Evolutionary conservation across 352 stramenopile species (phyloP).

Genomic region (Achlya hypogyna): DNA sequence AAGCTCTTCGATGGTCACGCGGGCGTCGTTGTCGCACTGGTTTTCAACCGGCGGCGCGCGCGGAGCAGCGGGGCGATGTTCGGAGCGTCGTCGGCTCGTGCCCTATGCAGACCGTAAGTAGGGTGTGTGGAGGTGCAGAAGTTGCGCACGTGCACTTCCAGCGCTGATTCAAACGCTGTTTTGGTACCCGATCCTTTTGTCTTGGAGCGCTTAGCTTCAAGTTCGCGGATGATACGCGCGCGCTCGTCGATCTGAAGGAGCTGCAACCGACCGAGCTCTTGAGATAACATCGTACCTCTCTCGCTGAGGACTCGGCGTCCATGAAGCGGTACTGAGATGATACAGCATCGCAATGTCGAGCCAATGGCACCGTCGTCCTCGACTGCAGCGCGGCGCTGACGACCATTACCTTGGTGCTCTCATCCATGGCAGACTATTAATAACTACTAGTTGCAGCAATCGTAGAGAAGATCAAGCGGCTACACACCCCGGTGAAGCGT

Average conservation of each 20-base stretch:
- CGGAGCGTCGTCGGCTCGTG: background rate
- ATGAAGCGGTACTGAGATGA: background rate
- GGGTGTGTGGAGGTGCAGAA: background rate
- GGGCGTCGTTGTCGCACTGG: no score
- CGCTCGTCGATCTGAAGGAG: background rate
- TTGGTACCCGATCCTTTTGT: background rate
- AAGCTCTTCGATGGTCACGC: no score
- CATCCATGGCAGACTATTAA: no score
- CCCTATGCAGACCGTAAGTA: background rate
- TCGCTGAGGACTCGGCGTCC: background rate
- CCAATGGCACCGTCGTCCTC: constrained; percentile 2
- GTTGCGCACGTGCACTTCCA: background rate
- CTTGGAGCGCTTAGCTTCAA: constrained; percentile 14
- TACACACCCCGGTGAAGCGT: no score
- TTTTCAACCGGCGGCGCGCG: background rate
- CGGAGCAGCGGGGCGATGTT: no score
- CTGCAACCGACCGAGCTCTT: background rate
- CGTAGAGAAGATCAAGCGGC: no score
- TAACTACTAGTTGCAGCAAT: no score
- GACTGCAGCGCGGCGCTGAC: constrained; percentile 11
- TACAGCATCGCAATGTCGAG: background rate
- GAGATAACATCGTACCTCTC: constrained; percentile 13
- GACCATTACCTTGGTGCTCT: constrained; percentile 15
- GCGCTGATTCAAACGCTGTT: background rate
- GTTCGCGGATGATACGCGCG: constrained; percentile 6